Evolutionary conservation across 2,329 filamentous ascomycete species (phyloP).

Genomic region (Trichoderma citrinoviride): DNA sequence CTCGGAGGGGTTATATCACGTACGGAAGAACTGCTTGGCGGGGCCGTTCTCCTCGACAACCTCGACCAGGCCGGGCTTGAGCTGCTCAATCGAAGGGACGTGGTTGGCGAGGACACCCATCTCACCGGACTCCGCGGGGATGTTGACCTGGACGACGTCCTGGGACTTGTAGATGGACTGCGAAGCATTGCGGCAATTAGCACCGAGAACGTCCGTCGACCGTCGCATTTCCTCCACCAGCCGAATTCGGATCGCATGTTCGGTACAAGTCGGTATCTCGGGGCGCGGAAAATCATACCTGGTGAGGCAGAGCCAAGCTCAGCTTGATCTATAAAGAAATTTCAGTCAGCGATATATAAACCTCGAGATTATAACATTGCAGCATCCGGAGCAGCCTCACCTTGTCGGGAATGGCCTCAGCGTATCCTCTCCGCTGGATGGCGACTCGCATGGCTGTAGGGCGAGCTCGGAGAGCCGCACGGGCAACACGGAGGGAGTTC

Average conservation of each 20-base stretch:
- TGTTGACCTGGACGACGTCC: constrained; percentile 91
- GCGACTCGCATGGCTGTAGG: constrained; percentile 73
- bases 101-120: constrained; percentile 99
- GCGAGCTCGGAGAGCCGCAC: constrained; percentile 80
- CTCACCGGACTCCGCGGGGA: constrained; percentile 94
- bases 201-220: constrained; percentile 30
- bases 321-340: constrained; percentile 74
- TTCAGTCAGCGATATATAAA: constrained; percentile 18
- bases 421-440: constrained; percentile 85
- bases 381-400: constrained; percentile 40
- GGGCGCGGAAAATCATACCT: constrained; percentile 64
- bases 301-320: constrained; percentile 94
- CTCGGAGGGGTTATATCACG: constrained; percentile 40
- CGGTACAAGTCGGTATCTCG: constrained; percentile 26
- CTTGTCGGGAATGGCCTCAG: constrained; percentile 83
- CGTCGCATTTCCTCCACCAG: constrained; percentile 26
- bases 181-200: constrained; percentile 50
- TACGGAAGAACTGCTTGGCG: constrained; percentile 98
- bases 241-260: constrained; percentile 33
- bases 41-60: constrained; percentile 87
- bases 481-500: constrained; percentile 92
- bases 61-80: constrained; percentile 95
- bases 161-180: constrained; percentile 69
- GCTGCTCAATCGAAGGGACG: constrained; percentile 97
- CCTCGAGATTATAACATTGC: constrained; percentile 15